These are phyloP conservation scores for Pichia gijzeniarum DNA, from an alignment of 805 yeast species.

Conservation along the genomic window DNA sequence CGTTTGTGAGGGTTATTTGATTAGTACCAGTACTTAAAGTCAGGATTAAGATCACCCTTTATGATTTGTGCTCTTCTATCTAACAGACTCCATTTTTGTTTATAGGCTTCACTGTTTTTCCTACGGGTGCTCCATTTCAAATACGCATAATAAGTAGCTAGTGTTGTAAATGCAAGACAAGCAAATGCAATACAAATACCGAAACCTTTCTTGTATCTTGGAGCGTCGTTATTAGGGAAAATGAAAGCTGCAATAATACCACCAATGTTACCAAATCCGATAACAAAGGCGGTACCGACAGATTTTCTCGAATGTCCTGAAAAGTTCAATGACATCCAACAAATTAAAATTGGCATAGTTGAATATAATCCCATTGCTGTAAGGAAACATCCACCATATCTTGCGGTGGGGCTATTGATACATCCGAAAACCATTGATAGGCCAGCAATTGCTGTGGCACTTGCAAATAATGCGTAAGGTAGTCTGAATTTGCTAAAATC, in stretches of 20 bases:
- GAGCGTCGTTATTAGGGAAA: constrained; percentile 50
- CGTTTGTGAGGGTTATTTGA: neutral
- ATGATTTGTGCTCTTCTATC: constrained; percentile 27
- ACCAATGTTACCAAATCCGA: constrained; percentile 72
- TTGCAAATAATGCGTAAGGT: constrained; percentile 33
- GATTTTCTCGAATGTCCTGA: constrained; percentile 58
- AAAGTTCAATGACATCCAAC: constrained; percentile 61
- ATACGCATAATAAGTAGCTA: constrained; percentile 28
- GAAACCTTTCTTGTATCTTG: constrained; percentile 50
- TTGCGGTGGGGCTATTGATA: constrained; percentile 30
- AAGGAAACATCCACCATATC: constrained; percentile 63
- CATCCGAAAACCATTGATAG: constrained; percentile 48
- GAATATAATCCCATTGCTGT: constrained; percentile 54
- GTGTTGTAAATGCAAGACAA: constrained; percentile 33
- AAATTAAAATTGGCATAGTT: constrained; percentile 60
- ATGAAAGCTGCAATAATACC: constrained; percentile 60
- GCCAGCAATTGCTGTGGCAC: constrained; percentile 42
- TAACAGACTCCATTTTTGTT: constrained; percentile 23
- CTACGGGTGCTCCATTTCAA: constrained; percentile 29
- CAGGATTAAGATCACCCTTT: constrained; percentile 36
- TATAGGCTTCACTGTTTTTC: constrained; percentile 30
- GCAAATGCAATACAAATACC: constrained; percentile 44
- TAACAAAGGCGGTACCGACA: constrained; percentile 43
- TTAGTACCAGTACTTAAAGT: constrained; percentile 41
- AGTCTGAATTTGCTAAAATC: constrained; percentile 47